Base-by-base conservation (phyloP, 306 rosid species). In the Quercus robur region DNA sequence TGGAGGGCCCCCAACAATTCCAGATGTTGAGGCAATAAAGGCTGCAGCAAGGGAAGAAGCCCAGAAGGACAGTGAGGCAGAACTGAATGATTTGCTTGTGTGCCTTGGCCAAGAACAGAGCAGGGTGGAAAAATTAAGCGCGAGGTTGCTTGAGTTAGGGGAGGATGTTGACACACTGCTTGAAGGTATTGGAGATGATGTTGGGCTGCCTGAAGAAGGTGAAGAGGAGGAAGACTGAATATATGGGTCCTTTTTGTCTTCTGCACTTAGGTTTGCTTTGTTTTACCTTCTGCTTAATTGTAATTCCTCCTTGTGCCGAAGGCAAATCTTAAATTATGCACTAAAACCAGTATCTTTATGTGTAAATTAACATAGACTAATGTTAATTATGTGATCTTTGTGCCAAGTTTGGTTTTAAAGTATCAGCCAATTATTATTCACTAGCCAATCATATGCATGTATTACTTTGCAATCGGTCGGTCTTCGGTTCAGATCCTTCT, bases 81-180 rank as follows among this genome's bases (percentile, higher is more conserved):
- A 95, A 64, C 86, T 93, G 83, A 93, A 88, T 82, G 99, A 95
- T 84, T 80, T 95, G 78, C 96, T 93, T 6, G 98, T 95, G 57
- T 95, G 98, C 93, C 94, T 95, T 0, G 99, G 98, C 21, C 99
- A 95, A 89, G 99, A 95, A 85, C 99, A 95, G 81, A 91, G 93
- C 87, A 95, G 64, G 89, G 99, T 93, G 78, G 97, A 93, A 12
- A 90, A 62, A 68, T 88, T 95, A 28, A 85, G 90, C 68, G 83
- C 93, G 13, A 95, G 97, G 87, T 83, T 95, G 79, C 21, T 90
- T 77, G 98, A 95, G 90, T 87, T 95, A 51, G 99, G 99, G 23
- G 97, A 91, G 85, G 97, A 95, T 51, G 93, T 90, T 41, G 94
- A 93, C 63, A 81, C 82, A 80, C 87, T 95, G 66, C 98, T 95